Evolutionary conservation across 805 yeast species (phyloP).

Genomic region (Candida alai): DNA sequence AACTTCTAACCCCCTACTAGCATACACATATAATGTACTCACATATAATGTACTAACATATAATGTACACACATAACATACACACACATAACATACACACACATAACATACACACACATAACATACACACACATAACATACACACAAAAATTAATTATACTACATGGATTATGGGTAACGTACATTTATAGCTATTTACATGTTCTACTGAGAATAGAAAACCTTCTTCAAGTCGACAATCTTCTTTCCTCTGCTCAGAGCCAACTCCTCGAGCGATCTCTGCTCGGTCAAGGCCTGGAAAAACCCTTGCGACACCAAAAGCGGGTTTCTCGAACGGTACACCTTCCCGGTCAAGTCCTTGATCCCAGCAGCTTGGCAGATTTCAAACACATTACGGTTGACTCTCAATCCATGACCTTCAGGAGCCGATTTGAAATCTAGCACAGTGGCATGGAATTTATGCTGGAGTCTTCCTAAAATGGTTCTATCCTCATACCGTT

Average conservation of each 20-base stretch:
- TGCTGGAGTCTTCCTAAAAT: conserved; percentile 78
- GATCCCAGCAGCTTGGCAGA: conserved; percentile 91
- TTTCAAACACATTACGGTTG: conserved; percentile 83
- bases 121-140: too few species aligned
- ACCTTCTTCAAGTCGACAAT: conserved; percentile 88
- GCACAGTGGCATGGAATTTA: conserved; percentile 82
- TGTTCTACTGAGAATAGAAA: conserved; percentile 57
- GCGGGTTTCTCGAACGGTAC: conserved; percentile 86
- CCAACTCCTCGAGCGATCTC: conserved; percentile 79
- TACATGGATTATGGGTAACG: too few species aligned
- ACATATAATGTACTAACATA: too few species aligned
- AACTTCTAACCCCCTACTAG: too few species aligned
- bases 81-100: too few species aligned
- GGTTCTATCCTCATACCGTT: conserved; percentile 89
- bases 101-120: too few species aligned
- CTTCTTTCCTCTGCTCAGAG: conserved; percentile 90
- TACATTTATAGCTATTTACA: too few species aligned
- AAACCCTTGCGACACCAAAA: conserved; percentile 90
- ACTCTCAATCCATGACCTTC: conserved; percentile 93
- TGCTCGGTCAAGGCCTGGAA: conserved; percentile 82
- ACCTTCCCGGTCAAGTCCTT: conserved; percentile 90
- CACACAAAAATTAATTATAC: too few species aligned
- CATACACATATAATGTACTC: too few species aligned
- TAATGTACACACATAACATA: too few species aligned
- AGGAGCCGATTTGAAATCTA: conserved; percentile 81